These are phyloP conservation scores for Leishmania guyanensis DNA, from an alignment of 208 protist species.

Conservation along the genomic window DNA sequence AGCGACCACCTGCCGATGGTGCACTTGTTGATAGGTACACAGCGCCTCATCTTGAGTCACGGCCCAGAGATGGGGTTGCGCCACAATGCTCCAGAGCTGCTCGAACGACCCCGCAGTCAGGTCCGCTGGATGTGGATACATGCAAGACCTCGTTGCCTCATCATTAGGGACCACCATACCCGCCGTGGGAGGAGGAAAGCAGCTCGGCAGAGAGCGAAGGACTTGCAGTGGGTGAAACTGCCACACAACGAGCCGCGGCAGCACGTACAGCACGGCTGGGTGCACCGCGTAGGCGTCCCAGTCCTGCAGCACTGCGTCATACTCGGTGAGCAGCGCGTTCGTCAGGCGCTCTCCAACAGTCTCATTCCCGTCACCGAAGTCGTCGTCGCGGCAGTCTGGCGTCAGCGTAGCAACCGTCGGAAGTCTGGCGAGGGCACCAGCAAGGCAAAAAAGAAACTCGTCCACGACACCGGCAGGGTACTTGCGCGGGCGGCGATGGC, in stretches of 20 bases:
- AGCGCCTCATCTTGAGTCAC: constrained; percentile 72
- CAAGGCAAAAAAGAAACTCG: constrained; percentile 65
- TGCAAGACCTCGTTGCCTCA: not conserved
- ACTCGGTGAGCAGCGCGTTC: constrained; percentile 66
- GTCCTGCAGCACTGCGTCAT: constrained; percentile 61
- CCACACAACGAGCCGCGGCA: constrained; percentile 73
- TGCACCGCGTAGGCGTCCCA: constrained; percentile 87
- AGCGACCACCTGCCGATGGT: constrained; percentile 76
- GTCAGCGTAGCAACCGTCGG: constrained; percentile 1
- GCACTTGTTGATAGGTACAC: constrained; percentile 78
- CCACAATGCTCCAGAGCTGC: constrained; percentile 82
- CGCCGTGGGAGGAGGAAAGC: not conserved
- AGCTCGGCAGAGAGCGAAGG: not conserved
- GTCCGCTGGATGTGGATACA: constrained; percentile 43
- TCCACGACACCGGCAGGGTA: constrained; percentile 65
- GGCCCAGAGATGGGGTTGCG: constrained; percentile 81
- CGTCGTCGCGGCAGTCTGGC: not conserved
- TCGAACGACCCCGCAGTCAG: constrained; percentile 75
- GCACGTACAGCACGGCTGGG: constrained; percentile 76
- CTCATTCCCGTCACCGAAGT: constrained; percentile 16
- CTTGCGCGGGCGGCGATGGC: constrained; percentile 33
- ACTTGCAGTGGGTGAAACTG: constrained; percentile 62
- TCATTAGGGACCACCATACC: not conserved
- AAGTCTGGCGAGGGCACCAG: constrained; percentile 44
- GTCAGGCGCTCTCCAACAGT: constrained; percentile 55